Evolutionary conservation across 2,329 filamentous ascomycete species (phyloP).

Genomic region (Mycosphaerelloides madeirae): DNA sequence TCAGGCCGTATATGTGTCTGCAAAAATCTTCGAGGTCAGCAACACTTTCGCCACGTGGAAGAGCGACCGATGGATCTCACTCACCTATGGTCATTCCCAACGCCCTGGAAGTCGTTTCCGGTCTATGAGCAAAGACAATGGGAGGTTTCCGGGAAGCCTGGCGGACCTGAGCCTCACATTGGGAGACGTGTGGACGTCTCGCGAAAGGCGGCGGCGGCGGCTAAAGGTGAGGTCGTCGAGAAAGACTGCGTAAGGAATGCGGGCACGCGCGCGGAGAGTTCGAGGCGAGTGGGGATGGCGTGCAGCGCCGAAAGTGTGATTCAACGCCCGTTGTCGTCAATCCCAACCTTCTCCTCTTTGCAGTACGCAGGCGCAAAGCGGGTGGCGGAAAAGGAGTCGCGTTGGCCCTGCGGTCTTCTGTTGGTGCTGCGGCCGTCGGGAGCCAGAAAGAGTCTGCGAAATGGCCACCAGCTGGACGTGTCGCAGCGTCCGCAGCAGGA

Average conservation of each 20-base stretch:
- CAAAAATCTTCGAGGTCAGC: slow-evolving; percentile 5
- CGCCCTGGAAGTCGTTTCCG: slow-evolving; percentile 11
- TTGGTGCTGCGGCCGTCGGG: no score
- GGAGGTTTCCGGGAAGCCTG: slow-evolving; percentile 6
- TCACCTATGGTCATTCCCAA: slow-evolving; percentile 30
- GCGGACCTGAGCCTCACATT: slow-evolving; percentile 17
- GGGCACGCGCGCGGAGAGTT: slow-evolving; percentile 6
- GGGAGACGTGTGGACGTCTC: not conserved
- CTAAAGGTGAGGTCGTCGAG: not conserved
- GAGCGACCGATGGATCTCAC: slow-evolving; percentile 4
- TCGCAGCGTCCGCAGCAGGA: no score
- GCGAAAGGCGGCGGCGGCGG: slow-evolving; percentile 6
- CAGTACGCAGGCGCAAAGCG: not conserved
- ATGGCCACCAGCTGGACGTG: no score
- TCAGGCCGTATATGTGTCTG: slow-evolving; percentile 20
- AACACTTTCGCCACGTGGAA: slow-evolving; percentile 1
- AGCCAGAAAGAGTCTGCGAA: no score
- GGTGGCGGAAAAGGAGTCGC: not conserved
- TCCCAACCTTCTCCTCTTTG: no score
- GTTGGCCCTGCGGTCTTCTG: no score
- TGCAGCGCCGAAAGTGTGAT: no score
- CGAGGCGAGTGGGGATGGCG: no score
- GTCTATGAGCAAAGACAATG: slow-evolving; percentile 18
- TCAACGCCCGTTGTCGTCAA: no score
- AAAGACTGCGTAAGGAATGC: slow-evolving; percentile 8